These are phyloP conservation scores for Colletotrichum godetiae DNA, from an alignment of 2,329 filamentous ascomycete genomes.

Conservation along the genomic window DNA sequence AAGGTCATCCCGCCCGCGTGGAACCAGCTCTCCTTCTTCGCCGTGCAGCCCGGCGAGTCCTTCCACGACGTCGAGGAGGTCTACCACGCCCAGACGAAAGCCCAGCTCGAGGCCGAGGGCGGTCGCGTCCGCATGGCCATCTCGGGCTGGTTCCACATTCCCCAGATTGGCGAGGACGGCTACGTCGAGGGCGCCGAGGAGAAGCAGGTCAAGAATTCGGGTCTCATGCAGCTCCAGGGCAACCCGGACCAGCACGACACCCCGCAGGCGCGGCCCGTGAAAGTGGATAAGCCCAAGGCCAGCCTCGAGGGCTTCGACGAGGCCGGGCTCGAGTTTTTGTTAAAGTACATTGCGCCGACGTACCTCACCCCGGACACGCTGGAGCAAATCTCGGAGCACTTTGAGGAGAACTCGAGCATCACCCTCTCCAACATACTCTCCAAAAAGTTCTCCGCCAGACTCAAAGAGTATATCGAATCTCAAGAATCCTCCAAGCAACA, in stretches of 20 bases:
- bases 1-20: constrained; percentile 93
- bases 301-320: constrained; percentile 72
- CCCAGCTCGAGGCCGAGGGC: constrained; percentile 74
- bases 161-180: constrained; percentile 92
- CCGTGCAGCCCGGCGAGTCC: constrained; percentile 97
- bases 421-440: constrained; percentile 83
- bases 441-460: constrained; percentile 77
- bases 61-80: constrained; percentile 99
- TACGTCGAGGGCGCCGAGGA: constrained; percentile 90
- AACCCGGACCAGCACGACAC: constrained; percentile 91
- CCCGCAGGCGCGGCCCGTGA: constrained; percentile 72
- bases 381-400: constrained; percentile 82
- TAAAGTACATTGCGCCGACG: constrained; percentile 89
- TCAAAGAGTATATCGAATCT: constrained; percentile 78
- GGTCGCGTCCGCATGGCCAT: constrained; percentile 95
- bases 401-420: constrained; percentile 85
- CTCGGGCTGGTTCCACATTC: constrained; percentile 99
- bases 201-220: constrained; percentile 88
- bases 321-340: constrained; percentile 86
- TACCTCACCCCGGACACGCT: constrained; percentile 94
- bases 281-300: constrained; percentile 51
- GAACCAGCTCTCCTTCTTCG: constrained; percentile 98
- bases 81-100: constrained; percentile 74
- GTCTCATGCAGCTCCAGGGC: constrained; percentile 91
- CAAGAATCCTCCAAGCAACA: constrained; percentile 61